Base-by-base conservation (phyloP, 208 protist genomes). In the Leishmania lainsoni region DNA sequence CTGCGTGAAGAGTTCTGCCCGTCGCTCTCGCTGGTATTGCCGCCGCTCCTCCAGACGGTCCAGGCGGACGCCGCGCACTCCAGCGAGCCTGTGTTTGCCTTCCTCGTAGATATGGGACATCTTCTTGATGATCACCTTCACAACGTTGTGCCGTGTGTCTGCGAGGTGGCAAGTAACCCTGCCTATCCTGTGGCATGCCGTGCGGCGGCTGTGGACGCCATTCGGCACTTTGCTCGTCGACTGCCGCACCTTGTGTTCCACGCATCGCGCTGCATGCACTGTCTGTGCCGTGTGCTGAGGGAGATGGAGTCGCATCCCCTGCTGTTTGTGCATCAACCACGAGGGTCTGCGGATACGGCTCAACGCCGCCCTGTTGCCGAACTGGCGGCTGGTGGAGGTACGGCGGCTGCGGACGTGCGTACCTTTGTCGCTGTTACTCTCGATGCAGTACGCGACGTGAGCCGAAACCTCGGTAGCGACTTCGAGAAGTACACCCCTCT, bases 1-100 rank as follows among this genome's bases (percentile, higher is more conserved):
- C 81, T 98, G 66, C 89, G 90, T 72, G 92, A 97, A 73, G 93
- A 97, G 85, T 98, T 98, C 81, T 82, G 91, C 9, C 90, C 95
- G 5, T 95, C 89, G 68, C 86, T 98, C 26, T 86, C 91, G 29
- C 78, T 81, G 45, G 79, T 98, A 56, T 89, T 98, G 69, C 89
- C 92, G 32, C 89, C 90, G 22, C 86, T 98, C 51, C 81, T 96
- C 12, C 86, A 86, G 77, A 78, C 88, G 35, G 83, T 95, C 20
- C 88, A 94, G 76, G 84, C 85, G 29, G 92, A 93, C 80, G 86
- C 88, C 14, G 86, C 87, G 52, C 78, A 81, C 73, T 83, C 89
- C 35, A 80, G 84, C 48, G 89, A 93, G 81, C 90, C 83, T 42
- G 86, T 97, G 45, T 96, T 97, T 83, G 89, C 87, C 69, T 96